Base-by-base conservation (phyloP, 768 basidiomycete genomes). In the Mycena pura region DNA sequence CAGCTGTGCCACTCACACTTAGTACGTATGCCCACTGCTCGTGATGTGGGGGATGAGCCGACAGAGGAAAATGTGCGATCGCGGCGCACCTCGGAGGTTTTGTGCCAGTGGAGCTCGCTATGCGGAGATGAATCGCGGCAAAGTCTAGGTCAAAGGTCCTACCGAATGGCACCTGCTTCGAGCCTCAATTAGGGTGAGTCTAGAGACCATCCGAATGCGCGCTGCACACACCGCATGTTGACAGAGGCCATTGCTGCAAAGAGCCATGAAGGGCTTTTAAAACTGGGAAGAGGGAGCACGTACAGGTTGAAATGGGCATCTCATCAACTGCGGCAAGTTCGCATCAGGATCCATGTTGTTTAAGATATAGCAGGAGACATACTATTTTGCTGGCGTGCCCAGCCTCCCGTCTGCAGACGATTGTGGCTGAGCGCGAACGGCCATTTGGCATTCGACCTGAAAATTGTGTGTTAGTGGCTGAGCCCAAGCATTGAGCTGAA, bases 321-420 rank as follows among this genome's bases (percentile, higher is more conserved):
- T 70, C 68, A 32, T 71, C 72, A 51, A 76, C 84, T 85, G 50
- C 15, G 62, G n/a, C n/a, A n/a, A 32, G 25, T 32, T 25, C 41
- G 27, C 15, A 39, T 41, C 22, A 48, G 51, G 29, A 43, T 11
- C 22, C 13, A 31, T 11, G 15, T 7, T n/a, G 24, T 38, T 3
- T n/a, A 32, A 28, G 15, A n/a, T n/a, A n/a, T n/a, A 64, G 21
- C 43, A 54, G 2, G 50, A 32, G 22, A 43, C 77, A 15, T 48
- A 83, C 84, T 67, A 52, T 85, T 85, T 70, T 86, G 76, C 64
- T 86, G 79, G 39, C 86, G 77, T 24, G 84, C 83, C 86, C 86
- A 88, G 0, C 86, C 86, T 13, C 86, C 86, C 0, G 78, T 79
- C 57, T 82, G 80, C 17, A 88, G 69, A n/a, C 84, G 80, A 62